These are phyloP conservation scores for Cyanidiococcus yangmingshanensis DNA, from an alignment of 23 red algal species.

Conservation along the genomic window DNA sequence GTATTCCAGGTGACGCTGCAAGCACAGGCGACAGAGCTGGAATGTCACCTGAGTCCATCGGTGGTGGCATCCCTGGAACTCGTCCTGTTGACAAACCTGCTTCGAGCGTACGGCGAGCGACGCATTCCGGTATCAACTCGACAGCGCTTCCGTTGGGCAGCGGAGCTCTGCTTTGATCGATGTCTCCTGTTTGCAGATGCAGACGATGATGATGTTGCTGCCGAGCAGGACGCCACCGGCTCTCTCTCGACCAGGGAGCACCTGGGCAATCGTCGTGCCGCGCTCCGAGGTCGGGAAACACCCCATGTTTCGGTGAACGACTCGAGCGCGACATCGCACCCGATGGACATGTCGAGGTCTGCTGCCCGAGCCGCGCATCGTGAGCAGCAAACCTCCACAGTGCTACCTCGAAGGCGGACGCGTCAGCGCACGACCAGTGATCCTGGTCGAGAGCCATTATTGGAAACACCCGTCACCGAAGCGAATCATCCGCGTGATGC, in stretches of 20 bases:
- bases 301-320: neutral
- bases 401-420: neutral
- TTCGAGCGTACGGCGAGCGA: neutral
- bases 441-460: neutral
- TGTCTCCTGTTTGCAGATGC: neutral
- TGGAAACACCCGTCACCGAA: too few relatives aligned
- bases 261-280: neutral
- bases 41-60: conserved; percentile 6
- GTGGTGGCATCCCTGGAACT: neutral
- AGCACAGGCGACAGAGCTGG: neutral
- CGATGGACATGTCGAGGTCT: neutral
- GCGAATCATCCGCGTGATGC: neutral
- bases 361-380: neutral
- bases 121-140: neutral
- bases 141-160: neutral
- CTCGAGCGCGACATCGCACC: neutral
- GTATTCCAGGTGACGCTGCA: neutral
- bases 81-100: neutral
- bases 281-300: neutral
- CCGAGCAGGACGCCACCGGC: neutral
- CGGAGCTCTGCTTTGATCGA: neutral
- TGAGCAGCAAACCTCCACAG: neutral
- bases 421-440: neutral
- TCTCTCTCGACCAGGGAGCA: neutral
- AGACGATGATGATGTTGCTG: neutral